Base-by-base conservation (phyloP, 2,329 filamentous ascomycete genomes). In the Aurifilum marmelostoma region DNA sequence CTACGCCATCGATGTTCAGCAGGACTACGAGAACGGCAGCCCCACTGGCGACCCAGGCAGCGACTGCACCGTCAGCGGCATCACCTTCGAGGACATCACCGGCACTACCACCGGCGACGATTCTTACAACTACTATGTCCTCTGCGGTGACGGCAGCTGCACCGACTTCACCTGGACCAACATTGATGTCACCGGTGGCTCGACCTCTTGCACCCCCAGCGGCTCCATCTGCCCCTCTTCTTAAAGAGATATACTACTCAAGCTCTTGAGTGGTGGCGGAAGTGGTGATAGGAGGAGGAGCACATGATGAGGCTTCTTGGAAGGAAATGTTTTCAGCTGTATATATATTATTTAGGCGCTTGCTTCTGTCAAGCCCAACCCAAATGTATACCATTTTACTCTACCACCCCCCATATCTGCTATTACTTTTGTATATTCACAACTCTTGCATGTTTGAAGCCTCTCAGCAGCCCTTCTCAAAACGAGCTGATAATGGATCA, bases 111-210 rank as follows among this genome's bases (percentile, higher is more conserved):
- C 16, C 11, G 76, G 68, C 34, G 65, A 76, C 3, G 72, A 72
- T 9, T 82, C 74, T 24, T 79, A 76, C 32, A 76, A 84, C 65
- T 75, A 86, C 72, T 84, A 85, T 74, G 83, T 88, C 67, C 81
- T 87, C 21, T 88, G 87, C 73, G 86, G 82, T n/a, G 84, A 82
- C 50, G 78, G 80, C 66, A 86, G 84, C 77, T 66, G 63, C 67
- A 81, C 79, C 3, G 79, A 81, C 77, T 89, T 86, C 85, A 84
- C 80, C n/a, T 88, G 84, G 84, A 79, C 75, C 24, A 80, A 77
- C 63, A 82, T 85, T 70, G 75, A 72, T 63, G 78, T 88, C 47
- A 85, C 83, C 34, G 87, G 86, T 61, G 86, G 86, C 62, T 43
- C 37, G 9, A 63, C 47, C 1, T 75, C 76, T 32, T 70, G 71